Base-by-base conservation (phyloP, 768 basidiomycete species). In the Naematelia aurantialba region DNA sequence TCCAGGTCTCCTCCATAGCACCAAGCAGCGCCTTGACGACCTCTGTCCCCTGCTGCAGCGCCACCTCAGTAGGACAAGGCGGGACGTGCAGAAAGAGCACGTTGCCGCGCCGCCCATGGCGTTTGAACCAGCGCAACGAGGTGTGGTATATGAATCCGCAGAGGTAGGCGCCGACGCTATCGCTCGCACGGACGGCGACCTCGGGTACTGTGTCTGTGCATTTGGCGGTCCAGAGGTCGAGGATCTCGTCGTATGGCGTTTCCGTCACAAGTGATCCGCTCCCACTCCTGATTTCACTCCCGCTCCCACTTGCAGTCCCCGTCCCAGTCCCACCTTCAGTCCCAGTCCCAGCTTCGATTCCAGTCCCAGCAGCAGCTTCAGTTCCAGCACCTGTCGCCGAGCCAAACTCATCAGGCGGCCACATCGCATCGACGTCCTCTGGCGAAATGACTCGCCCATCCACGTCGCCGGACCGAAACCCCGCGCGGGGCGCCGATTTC, bases 81-180 rank as follows among this genome's bases (percentile, higher is more conserved):
- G 54, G 54, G 3, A 55, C 45, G 45, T 55, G 54, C 3, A 55
- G 45, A 26, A 55, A 55, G 21, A 55, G 21, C 21, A 31, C 54
- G 10, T 34, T 24, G 13, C 54, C 54, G 3, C 19, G n/a, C 45
- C 22, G 5, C 13, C 14, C n/a, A 12, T 55, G 44, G 30, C 27
- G n/a, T 25, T 29, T 45, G 19, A 22, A 46, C 22, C 29, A 46
- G 5, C 39, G 39, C 17, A 55, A 26, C 5, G 22, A 21, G 8
- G 54, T 45, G 24, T 55, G 45, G 22, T 55, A 55, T 4, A 14
- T 45, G 54, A 55, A 55, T 25, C 54, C 54, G 27, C 54, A 55
- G 21, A 45, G 22, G 42, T 19, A 55, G 8, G 42, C 22, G 14
- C 54, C 54, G 4, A 55, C 54, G n/a, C 30, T 44, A 29, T 55